Evolutionary conservation across 768 basidiomycete genomes (phyloP), one percentile per base, ranked within the genome.

Genomic region (Panaeolus cyanescens): DNA sequence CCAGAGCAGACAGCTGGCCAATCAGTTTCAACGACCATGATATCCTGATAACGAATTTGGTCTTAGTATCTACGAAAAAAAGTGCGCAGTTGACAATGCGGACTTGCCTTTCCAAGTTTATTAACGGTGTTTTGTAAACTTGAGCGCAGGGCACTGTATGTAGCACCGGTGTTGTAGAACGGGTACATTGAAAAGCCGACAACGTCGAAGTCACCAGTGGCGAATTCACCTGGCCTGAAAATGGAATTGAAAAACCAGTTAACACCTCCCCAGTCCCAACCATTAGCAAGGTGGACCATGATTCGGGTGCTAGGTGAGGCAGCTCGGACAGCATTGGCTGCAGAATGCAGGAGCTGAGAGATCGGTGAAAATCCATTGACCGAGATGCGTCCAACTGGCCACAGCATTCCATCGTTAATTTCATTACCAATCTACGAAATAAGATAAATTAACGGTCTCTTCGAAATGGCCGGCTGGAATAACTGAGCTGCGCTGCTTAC

Each of bases 101-200:
- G 22, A 57, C 66, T 55, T n/a, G 80, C 81, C 77, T 88, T 86
- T 40, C 72, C 75, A 58, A 76, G 82, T 53, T 75, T 78, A 56
- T 78, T 81, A 5, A 82, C 80, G 56, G 85, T 74, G 33, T 76
- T 78, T 40, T 79, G 81, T 67, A 88, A 74, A 55, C 82, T 84
- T 12, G 80, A 78, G 61, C 82, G 68, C 33, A 89, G 77, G 5
- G 76, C 79, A 40, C 70, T 62, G n/a, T 80, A 71, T 6, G 85
- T 87, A n/a, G 87, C 86, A 19, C 78, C 76, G 5, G 83, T 79
- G 40, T 79, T 83, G 64, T 87, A 87, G 74, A 86, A 88, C 1
- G 86, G 86, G 64, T 88, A 88, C 74, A 86, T 86, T 10, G 85
- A 87, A 70, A 88, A 84, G 20, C 84, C 86, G 67, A 87, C 77